Evolutionary conservation across 768 basidiomycete species (phyloP), one percentile per base, ranked within the genome.

Genomic region (Harrya chromipes): DNA sequence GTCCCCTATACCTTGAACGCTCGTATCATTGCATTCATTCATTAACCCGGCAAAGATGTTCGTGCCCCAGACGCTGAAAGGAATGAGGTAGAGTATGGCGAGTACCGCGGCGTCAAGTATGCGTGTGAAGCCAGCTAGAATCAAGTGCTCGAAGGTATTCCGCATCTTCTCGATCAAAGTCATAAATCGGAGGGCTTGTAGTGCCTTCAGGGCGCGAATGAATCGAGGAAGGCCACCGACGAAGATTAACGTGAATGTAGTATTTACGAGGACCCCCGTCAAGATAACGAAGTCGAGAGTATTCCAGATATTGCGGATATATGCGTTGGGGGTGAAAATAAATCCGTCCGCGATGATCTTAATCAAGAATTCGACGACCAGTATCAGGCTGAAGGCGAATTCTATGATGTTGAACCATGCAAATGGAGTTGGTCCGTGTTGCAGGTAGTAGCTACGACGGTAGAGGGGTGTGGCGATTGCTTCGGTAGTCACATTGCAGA

Each of bases 281-380:
- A 97, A 81, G 64, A 97, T 86, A 62, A 90, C 65, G 57, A 94
- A 85, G 69, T 97, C 95, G 49, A 97, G 71, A 58, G 86, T 67
- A 65, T 97, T 97, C 93, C 94, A 97, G 8, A 94, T 84, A 53
- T 88, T 90, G 23, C 85, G 84, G 24, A 97, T 66, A 63, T 98
- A 97, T 0, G 93, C 92, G 58, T 94, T 94, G 0, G 93, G 93
- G 0, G 89, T 85, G 70, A 94, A 93, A 13, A 87, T 62, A 66
- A 95, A 87, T 0, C 95, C 95, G 61, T 98, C 95, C 1, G 95
- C 95, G 40, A 92, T 72, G 64, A 94, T 70, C 70, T 97, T 97
- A 82, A 97, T 83, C 54, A 86, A 46, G 59, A 94, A 93, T 62
- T 98, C 95, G 48, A 84, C 55, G 38, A 94, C 70, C 19, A 95